These are phyloP conservation scores for Daldinia childiae DNA, from an alignment of 495 filamentous ascomycete genomes.

Conservation along the genomic window DNA sequence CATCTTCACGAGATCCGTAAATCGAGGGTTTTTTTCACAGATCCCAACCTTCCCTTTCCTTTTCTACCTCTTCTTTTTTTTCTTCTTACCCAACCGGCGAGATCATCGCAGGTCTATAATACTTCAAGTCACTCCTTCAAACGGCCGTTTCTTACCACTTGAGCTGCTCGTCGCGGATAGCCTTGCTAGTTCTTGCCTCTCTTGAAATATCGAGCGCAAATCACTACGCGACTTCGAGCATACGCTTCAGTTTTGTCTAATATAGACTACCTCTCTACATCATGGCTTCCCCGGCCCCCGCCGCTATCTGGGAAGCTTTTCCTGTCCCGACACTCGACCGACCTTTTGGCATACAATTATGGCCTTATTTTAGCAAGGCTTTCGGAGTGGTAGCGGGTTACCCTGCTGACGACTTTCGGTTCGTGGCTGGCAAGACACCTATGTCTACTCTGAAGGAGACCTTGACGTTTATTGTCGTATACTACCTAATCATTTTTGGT, in stretches of 20 bases:
- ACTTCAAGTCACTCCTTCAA: constrained; percentile 49
- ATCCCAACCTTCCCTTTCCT: constrained; percentile 37
- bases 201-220: constrained; percentile 22
- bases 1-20: constrained; percentile 33
- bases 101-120: constrained; percentile 23
- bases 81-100: constrained; percentile 13
- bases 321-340: constrained; percentile 84
- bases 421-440: constrained; percentile 71
- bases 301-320: constrained; percentile 70
- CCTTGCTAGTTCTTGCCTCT: constrained; percentile 14
- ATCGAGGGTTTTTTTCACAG: constrained; percentile 26
- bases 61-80: constrained; percentile 27
- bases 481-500: constrained; percentile 80
- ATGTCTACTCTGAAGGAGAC: constrained; percentile 76
- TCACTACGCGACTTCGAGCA: constrained; percentile 24
- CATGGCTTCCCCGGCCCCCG: constrained; percentile 55
- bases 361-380: constrained; percentile 91
- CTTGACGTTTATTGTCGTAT: constrained; percentile 69
- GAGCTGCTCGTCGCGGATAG: constrained; percentile 18
- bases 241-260: constrained; percentile 13
- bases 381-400: constrained; percentile 78
- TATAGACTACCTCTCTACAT: constrained; percentile 25
- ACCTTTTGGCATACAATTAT: constrained; percentile 90
- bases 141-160: constrained; percentile 22
- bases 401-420: constrained; percentile 74